Conservation (phyloP, 1,139 yeast genomes). For the Protomyces macrosporus region DNA sequence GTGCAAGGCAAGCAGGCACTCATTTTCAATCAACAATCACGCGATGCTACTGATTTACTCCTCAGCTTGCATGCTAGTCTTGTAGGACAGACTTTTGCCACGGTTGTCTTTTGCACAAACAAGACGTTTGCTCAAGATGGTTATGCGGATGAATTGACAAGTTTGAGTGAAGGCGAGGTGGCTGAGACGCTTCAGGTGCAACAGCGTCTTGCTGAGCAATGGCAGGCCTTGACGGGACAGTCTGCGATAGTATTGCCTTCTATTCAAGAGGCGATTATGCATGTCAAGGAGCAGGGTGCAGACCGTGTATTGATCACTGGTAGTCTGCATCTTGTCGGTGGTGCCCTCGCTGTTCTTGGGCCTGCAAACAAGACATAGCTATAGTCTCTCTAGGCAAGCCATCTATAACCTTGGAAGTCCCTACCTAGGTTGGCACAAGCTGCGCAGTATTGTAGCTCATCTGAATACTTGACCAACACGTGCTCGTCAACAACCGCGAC, state of each 20-base stretch:
- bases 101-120: constrained; percentile 82
- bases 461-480: too few relatives aligned
- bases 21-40: constrained; percentile 86
- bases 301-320: constrained; percentile 70
- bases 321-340: constrained; percentile 90
- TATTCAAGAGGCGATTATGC: constrained; percentile 67
- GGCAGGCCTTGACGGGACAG: constrained; percentile 50
- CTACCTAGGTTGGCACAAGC: too few relatives aligned
- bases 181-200: constrained; percentile 77
- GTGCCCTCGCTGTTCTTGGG: constrained; percentile 74
- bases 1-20: constrained; percentile 44
- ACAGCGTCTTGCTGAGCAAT: constrained; percentile 60
- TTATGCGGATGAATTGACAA: constrained; percentile 68
- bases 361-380: not conserved
- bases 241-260: constrained; percentile 58
- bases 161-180: constrained; percentile 73
- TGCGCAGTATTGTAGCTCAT: too few relatives aligned
- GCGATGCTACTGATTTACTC: constrained; percentile 71
- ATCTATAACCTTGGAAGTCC: too few relatives aligned
- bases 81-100: constrained; percentile 49
- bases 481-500: too few relatives aligned
- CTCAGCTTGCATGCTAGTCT: constrained; percentile 44
- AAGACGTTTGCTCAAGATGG: constrained; percentile 81
- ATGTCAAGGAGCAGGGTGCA: constrained; percentile 43
- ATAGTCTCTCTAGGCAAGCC: too few relatives aligned